A percentile compares a stretch with the other conserved stretches of the same genome.
phyloP scores from a whole-genome alignment of 1,284 basidiomycete species.

The Phellopilus nigrolimitatus region DNA sequence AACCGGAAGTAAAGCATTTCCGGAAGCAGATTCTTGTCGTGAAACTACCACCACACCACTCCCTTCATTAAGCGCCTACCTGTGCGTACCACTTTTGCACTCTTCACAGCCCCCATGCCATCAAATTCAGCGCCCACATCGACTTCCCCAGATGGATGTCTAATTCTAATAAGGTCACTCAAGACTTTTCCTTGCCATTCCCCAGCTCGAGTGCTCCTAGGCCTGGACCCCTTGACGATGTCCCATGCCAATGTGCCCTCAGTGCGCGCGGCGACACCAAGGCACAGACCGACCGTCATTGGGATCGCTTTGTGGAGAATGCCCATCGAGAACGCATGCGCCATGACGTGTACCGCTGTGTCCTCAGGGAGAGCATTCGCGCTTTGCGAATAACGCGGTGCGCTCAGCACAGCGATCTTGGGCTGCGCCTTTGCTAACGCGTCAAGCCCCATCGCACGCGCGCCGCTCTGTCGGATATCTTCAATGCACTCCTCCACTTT shows the following conservation, averaged over 20 bases:
- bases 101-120: conserved; percentile 41
- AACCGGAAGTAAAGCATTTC: too few species aligned
- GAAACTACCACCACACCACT: conserved; percentile 62
- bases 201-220: not conserved
- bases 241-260: conserved; percentile 48
- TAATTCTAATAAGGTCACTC: conserved; percentile 35
- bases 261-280: conserved; percentile 59
- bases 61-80: conserved; percentile 69
- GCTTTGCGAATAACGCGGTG: too few species aligned
- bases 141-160: conserved; percentile 61
- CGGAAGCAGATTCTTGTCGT: too few species aligned
- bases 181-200: not conserved
- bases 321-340: conserved; percentile 68
- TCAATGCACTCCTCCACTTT: conserved; percentile 42
- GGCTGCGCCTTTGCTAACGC: conserved; percentile 59
- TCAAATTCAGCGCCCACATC: conserved; percentile 56
- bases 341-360: conserved; percentile 39
- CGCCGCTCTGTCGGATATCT: conserved; percentile 50
- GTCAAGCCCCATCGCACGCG: conserved; percentile 60
- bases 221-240: conserved; percentile 29
- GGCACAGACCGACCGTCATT: conserved; percentile 69
- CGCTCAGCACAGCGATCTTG: conserved; percentile 59
- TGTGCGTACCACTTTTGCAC: conserved; percentile 61
- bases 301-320: conserved; percentile 68
- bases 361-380: conserved; percentile 25